Evolutionary conservation across 805 yeast genomes (phyloP), one percentile per base, ranked within the genome.

Genomic region (Spathaspora arborariae): DNA sequence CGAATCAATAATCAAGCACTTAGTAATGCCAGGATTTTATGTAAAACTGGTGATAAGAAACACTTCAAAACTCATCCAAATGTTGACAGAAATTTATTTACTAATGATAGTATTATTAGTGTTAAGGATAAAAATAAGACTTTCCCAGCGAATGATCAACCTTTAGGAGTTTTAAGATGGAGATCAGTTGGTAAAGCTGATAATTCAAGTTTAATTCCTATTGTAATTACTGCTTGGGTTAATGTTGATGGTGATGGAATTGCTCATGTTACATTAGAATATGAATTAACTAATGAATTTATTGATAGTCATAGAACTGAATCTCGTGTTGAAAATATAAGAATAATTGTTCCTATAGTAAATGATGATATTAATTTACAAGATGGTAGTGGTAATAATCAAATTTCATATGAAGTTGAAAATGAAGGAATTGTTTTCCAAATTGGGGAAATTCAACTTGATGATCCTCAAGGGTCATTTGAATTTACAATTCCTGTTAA

Each of bases 41-140:
- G 91, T 53, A 64, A 71, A 37, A 74, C 82, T 37, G 72, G 67
- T 19, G 76, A 77, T 24, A 67, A 72, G 37, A 72, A 82, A 40
- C 90, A 85, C 60, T 94, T 80, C 73, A 91, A 91, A 67, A 90
- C 98, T 13, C 97, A 94, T 72, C 99, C 99, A 52, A 91, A 92
- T 63, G 95, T 94, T 54, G 97, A 94, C 69, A 84, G 87, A 59
- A 71, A 70, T 37, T 65, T 80, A 59, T 94, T 92, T 65, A 74
- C 77, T 39, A 62, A 76, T 11, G 64, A 72, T 13, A 72, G 78
- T 48, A 65, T 78, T 38, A 81, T 94, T 58, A 85, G 85, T 0
- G 78, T 91, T 59, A 88, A 87, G 62, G 96, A 91, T 63, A 72
- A 81, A 45, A 60, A 76, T 40, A 88, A 88, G 60, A 80, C 90